Evolutionary conservation across 2,329 filamentous ascomycete species (phyloP).

Genomic region (Epicoccum nigrum): DNA sequence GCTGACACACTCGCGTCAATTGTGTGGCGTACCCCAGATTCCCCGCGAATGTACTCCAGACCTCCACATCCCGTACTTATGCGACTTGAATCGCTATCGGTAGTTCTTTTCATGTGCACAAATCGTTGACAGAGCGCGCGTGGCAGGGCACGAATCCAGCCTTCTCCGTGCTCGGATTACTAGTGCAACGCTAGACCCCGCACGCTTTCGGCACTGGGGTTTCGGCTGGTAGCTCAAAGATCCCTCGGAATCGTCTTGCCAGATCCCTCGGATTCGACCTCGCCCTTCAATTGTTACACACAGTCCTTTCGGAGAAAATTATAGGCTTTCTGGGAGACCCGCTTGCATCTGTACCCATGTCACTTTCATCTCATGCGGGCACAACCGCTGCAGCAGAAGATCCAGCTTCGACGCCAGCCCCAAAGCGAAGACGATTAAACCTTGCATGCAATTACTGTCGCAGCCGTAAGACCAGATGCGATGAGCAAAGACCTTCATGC

Average conservation of each 20-base stretch:
- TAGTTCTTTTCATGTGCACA: background rate
- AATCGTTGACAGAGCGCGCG: background rate
- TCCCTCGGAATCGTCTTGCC: background rate
- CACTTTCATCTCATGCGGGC: background rate
- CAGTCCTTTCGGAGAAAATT: too few relatives aligned
- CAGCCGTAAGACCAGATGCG: background rate
- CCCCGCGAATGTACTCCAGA: background rate
- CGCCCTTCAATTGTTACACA: background rate
- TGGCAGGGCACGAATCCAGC: background rate
- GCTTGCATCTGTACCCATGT: background rate
- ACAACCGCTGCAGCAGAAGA: background rate
- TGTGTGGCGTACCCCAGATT: background rate
- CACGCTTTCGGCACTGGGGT: background rate
- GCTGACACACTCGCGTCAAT: background rate
- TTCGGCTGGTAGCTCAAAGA: background rate
- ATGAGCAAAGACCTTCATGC: background rate
- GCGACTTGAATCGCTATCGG: background rate
- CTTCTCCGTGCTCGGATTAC: background rate
- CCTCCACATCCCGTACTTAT: background rate
- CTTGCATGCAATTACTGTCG: conserved; percentile 1
- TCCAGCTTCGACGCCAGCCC: background rate
- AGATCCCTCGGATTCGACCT: background rate
- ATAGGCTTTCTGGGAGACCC: background rate
- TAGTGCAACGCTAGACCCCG: background rate
- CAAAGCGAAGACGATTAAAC: background rate